Conservation (phyloP, 2,329 filamentous ascomycete genomes). For the Xylariaceae sp. region DNA sequence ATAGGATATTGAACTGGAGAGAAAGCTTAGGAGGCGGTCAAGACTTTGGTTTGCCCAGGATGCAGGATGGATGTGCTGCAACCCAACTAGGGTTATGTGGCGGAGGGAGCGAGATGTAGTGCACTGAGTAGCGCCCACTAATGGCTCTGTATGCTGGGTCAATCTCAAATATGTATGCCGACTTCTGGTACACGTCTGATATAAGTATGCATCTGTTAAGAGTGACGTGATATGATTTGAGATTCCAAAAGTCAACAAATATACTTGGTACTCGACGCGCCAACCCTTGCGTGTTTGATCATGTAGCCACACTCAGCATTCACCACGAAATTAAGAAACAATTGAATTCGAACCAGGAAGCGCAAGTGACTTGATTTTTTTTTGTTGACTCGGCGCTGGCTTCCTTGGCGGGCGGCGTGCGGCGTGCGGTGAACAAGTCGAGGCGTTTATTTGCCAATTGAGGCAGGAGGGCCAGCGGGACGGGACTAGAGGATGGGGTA, state of each 20-base stretch:
- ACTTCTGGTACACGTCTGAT: neutral
- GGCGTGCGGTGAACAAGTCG: neutral
- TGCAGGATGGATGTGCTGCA: too few relatives aligned
- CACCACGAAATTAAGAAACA: too few relatives aligned
- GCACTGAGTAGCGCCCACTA: too few relatives aligned
- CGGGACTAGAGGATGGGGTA: neutral
- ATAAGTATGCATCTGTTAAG: neutral
- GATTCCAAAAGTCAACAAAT: neutral
- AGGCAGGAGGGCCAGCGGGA: neutral
- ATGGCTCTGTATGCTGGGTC: too few relatives aligned
- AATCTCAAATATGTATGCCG: too few relatives aligned
- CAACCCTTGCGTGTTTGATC: too few relatives aligned
- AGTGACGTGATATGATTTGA: neutral
- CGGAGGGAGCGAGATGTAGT: too few relatives aligned
- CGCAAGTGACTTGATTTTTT: too few relatives aligned
- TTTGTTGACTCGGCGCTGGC: neutral
- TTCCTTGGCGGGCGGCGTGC: neutral
- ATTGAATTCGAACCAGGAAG: too few relatives aligned
- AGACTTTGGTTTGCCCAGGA: neutral
- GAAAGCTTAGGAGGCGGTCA: conserved; percentile 2
- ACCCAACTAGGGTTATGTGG: neutral
- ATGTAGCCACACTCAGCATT: too few relatives aligned
- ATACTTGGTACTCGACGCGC: too few relatives aligned
- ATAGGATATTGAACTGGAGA: neutral
- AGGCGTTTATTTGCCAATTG: neutral